Percentiles rank a stretch among this genome's conserved stretches.
phyloP scores from a whole-genome alignment of 2,329 filamentous ascomycete species.

The Calonectria pseudoreteaudii region DNA sequence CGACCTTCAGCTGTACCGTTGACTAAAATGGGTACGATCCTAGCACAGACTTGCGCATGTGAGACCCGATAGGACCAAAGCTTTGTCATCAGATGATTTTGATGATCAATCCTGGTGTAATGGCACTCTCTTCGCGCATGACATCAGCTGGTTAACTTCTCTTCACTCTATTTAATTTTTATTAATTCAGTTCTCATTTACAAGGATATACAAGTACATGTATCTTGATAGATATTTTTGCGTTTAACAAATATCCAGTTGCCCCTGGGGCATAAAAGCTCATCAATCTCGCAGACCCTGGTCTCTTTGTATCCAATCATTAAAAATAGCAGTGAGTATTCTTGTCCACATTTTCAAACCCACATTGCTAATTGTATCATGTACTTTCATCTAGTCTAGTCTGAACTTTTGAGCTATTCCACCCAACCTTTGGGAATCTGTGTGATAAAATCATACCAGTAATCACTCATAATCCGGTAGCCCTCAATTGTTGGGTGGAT shows the following conservation, averaged over 20 bases:
- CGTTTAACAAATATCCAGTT: neutral
- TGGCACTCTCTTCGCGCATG: too few relatives aligned
- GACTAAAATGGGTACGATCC: too few relatives aligned
- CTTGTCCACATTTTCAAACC: neutral
- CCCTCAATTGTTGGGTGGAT: conserved; percentile 48
- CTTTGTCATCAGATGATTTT: neutral
- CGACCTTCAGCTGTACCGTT: too few relatives aligned
- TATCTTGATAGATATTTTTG: neutral
- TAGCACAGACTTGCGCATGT: too few relatives aligned
- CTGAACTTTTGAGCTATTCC: neutral
- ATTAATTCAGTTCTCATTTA: too few relatives aligned
- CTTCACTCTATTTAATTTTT: too few relatives aligned
- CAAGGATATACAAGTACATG: too few relatives aligned
- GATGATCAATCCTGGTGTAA: neutral
- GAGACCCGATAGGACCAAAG: too few relatives aligned
- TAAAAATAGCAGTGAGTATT: neutral
- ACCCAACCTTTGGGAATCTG: conserved; percentile 48
- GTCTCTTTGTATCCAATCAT: neutral
- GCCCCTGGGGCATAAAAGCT: neutral
- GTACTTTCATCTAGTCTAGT: neutral
- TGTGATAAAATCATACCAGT: conserved; percentile 50
- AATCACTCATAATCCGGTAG: conserved; percentile 46
- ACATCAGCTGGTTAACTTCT: too few relatives aligned
- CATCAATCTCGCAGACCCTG: neutral
- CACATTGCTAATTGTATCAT: neutral